Evolutionary conservation across 202 grass and related monocot species (phyloP), one percentile per base, ranked within the genome.

Genomic region (Alloteropsis angusta): DNA sequence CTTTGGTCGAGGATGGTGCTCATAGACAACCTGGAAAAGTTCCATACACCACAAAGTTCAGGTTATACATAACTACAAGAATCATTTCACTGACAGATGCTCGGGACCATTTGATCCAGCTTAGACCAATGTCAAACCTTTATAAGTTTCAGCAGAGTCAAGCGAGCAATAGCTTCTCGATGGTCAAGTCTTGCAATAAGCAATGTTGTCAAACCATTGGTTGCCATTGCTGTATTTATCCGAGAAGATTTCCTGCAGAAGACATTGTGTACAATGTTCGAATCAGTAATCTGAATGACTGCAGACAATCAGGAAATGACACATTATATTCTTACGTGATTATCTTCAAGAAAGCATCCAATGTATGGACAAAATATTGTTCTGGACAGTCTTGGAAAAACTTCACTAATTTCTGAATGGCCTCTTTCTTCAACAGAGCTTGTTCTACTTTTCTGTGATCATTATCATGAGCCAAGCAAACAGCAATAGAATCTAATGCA

Each of bases 281-380:
- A 35, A 85, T 72, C 60, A 87, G 50, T 70, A 62, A 43, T 45
- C 22, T 42, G 25, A 47, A 90, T 43, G 41, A 39, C 57, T 36
- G 48, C 17, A 56, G 9, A 64, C 47, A 77, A 85, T 47, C 16
- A 62, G 12, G n/a, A 83, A 78, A 84, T 12, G 1, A 19, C 6
- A 7, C n/a, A 11, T 68, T 61, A 2, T 30, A 60, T 59, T 52
- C 95, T 97, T 93, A 98, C 96, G 90, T 98, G 59, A 95, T 95
- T 84, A 98, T 98, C 66, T 98, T 98, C 87, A 95, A 90, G 82
- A 95, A 99, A 87, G 92, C 87, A 58, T 99, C 96, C 58, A 99
- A 67, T 75, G 87, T 99, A 58, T 99, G 85, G 42, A 91, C 86
- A 58, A 99, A 99, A 82, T 99, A 91, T 80, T 99, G 96, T 83